phyloP scores from a whole-genome alignment of 345 rosid genomes.

The Ceriops decandra region DNA sequence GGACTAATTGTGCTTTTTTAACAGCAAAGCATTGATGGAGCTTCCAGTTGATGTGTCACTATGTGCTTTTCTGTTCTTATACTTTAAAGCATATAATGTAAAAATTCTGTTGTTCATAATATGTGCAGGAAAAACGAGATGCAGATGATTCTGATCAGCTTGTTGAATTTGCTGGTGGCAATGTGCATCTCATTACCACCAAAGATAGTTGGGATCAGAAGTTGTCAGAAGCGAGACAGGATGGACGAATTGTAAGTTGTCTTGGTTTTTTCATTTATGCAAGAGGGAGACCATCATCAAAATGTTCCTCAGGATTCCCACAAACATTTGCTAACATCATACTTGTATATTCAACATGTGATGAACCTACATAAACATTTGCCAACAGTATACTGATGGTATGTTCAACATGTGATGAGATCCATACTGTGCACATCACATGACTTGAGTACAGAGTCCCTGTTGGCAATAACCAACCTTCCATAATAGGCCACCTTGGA shows the following conservation, averaged over 20 bases:
- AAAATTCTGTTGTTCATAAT: background rate
- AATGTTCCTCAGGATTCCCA: background rate
- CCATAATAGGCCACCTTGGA: background rate
- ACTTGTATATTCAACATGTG: background rate
- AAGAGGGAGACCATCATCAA: background rate
- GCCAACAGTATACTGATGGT: no score
- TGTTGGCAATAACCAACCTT: no score
- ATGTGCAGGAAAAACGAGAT: slow-evolving; percentile 4
- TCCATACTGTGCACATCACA: background rate
- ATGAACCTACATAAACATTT: no score
- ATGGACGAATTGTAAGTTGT: slow-evolving; percentile 47
- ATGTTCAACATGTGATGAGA: background rate
- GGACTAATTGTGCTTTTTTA: no score
- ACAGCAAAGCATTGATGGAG: no score
- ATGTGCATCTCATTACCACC: slow-evolving; percentile 39
- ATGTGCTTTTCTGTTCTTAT: no score
- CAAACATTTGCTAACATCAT: background rate
- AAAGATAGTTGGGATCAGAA: slow-evolving; percentile 53
- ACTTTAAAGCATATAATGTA: background rate
- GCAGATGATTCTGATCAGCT: slow-evolving; percentile 19
- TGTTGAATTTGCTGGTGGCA: slow-evolving; percentile 34
- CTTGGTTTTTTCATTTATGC: background rate
- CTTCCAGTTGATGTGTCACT: no score
- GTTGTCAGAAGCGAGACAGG: slow-evolving; percentile 46
- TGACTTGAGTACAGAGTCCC: background rate